Base-by-base conservation (phyloP, 345 rosid species). In the Rubroshorea leprosula region DNA sequence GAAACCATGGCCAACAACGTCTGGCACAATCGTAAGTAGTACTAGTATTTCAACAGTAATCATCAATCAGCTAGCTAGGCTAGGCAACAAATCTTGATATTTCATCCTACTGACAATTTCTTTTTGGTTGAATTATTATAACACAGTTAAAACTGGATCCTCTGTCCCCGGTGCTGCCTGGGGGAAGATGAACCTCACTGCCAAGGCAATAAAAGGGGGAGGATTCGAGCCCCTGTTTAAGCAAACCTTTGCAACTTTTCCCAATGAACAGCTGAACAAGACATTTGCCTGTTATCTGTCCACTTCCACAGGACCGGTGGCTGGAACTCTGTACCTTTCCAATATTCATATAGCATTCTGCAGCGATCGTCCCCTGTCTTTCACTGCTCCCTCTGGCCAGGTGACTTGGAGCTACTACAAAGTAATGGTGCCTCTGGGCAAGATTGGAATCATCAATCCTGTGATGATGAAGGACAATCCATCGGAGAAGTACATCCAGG, bases 341-440 rank as follows among this genome's bases (percentile, higher is more conserved):
- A 77, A 63, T 38, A n/a, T 58, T 49, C 85, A 78, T 38, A 69
- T 65, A 0, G 83, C 83, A 23, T 83, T 80, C 63, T 83, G 89
- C 74, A 83, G 89, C 18, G 89, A 83, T 49, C 80, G 85, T 14
- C 85, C 83, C 9, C 57, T 80, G 26, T 80, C 82, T 27, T 76
- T 80, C 72, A 65, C 71, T 0, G 77, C 78, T 1, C 89, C 89
- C 0, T 80, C 85, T 0, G 85, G 89, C 6, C 81, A 83, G 71
- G 25, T 55, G 54, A 61, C 83, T 19, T 78, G 89, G 85, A 80
- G 83, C 74, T 78, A 78, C 73, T 80, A 80, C 77, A 83, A 79
- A 72, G 80, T 76, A 68, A 61, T 72, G 69, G 53, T 83, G 14
- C 93, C 86, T 10, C 64, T 85, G 67, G 68, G 27, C 3, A 74